Conservation (phyloP, 192 early-diverging fungal species). For the Coemansia sp. region DNA sequence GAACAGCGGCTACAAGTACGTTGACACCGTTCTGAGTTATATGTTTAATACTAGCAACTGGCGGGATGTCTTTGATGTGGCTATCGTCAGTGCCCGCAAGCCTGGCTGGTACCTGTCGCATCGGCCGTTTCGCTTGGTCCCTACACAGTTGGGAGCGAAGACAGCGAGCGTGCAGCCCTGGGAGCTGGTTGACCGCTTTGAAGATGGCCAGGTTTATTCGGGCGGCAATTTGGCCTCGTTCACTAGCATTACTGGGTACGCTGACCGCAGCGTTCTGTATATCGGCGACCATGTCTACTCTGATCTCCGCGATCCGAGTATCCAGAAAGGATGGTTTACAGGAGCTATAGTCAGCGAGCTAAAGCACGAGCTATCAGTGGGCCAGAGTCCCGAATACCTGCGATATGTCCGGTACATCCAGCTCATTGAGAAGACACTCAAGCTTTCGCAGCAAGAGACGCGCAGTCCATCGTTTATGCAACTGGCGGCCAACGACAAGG, state of each 20-base stretch:
- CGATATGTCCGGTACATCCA: conserved; percentile 59
- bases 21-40: conserved; percentile 55
- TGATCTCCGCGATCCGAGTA: conserved; percentile 62
- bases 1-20: conserved; percentile 62
- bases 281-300: conserved; percentile 70
- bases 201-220: conserved; percentile 63
- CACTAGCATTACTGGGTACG: conserved; percentile 60
- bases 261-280: conserved; percentile 62
- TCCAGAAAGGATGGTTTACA: conserved; percentile 67
- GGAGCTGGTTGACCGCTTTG: conserved; percentile 58
- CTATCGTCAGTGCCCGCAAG: conserved; percentile 62
- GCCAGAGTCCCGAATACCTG: conserved; percentile 57
- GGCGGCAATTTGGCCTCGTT: conserved; percentile 65
- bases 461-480: conserved; percentile 27
- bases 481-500: conserved; percentile 25
- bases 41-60: conserved; percentile 56
- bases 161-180: conserved; percentile 48
- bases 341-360: conserved; percentile 66
- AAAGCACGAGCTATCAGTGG: conserved; percentile 58
- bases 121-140: conserved; percentile 62
- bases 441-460: conserved; percentile 59
- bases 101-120: conserved; percentile 63
- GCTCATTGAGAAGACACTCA: conserved; percentile 60
- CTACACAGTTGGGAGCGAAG: conserved; percentile 14
- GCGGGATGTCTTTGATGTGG: conserved; percentile 66